Percentiles rank a stretch among this genome's conserved stretches.
Conservation (phyloP, 1,284 basidiomycete species). For the Ustilago shanxiensis region DNA sequence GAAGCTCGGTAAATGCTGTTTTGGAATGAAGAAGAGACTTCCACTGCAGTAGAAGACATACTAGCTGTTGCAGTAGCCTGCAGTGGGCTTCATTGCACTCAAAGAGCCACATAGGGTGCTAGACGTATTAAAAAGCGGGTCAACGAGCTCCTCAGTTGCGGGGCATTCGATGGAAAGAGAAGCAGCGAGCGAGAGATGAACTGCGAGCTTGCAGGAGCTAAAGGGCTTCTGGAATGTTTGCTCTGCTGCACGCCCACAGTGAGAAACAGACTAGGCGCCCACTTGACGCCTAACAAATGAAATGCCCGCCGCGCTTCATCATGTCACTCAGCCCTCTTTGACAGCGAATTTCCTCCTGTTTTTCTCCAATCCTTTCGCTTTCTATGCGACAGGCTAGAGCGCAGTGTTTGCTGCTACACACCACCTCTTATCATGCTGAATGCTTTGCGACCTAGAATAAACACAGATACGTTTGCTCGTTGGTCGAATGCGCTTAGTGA, state of each 20-base stretch:
- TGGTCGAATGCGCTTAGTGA: not conserved
- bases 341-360: not conserved
- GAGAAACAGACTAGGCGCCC: too few relatives aligned
- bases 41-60: not conserved
- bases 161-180: too few relatives aligned
- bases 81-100: not conserved
- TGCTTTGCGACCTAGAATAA: not conserved
- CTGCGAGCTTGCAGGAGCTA: not conserved
- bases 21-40: too few relatives aligned
- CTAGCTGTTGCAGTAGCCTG: not conserved
- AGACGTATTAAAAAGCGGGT: not conserved
- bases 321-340: constrained; percentile 2
- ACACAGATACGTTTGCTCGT: not conserved
- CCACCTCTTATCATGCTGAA: too few relatives aligned
- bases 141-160: not conserved
- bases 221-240: constrained; percentile 10
- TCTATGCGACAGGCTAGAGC: not conserved
- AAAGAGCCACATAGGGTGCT: too few relatives aligned
- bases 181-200: not conserved
- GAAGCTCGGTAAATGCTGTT: too few relatives aligned
- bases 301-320: too few relatives aligned
- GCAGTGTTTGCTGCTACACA: too few relatives aligned
- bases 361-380: not conserved
- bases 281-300: too few relatives aligned
- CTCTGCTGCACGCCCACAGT: constrained; percentile 9